These are phyloP conservation scores for Pseudogymnoascus sp. DNA, from an alignment of 2,329 filamentous ascomycete species.

Conservation along the genomic window DNA sequence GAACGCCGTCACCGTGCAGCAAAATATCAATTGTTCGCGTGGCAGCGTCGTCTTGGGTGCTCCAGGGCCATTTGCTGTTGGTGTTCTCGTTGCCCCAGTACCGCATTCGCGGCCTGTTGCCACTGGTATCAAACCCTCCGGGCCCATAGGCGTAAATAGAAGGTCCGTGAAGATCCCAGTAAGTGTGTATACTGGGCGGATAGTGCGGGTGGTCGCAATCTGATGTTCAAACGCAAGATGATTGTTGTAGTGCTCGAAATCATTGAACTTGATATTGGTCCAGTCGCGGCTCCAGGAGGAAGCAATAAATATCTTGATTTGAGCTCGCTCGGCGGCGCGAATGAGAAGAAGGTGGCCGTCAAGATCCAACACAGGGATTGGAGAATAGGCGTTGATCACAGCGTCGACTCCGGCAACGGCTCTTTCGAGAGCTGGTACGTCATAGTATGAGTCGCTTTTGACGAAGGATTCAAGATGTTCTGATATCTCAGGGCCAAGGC, in stretches of 20 bases:
- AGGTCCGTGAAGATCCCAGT: constrained; percentile 25
- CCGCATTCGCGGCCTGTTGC: background rate
- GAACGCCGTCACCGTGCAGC: background rate
- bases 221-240: constrained; percentile 27
- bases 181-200: constrained; percentile 28
- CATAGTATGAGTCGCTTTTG: constrained; percentile 21
- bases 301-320: constrained; percentile 26
- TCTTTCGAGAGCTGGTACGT: constrained; percentile 26
- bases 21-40: background rate
- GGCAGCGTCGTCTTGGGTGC: background rate
- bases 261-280: constrained; percentile 23
- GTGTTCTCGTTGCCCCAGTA: background rate
- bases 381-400: constrained; percentile 27
- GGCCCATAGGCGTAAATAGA: background rate
- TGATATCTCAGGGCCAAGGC: constrained; percentile 18
- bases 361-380: constrained; percentile 21
- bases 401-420: constrained; percentile 30
- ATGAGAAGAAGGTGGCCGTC: constrained; percentile 31
- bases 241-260: constrained; percentile 28
- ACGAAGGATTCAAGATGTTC: constrained; percentile 25
- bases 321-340: constrained; percentile 30
- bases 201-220: constrained; percentile 20
- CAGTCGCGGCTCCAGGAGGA: constrained; percentile 30
- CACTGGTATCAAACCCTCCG: background rate
- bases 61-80: background rate